These are phyloP conservation scores for Podospora anserina DNA, from an alignment of 495 filamentous ascomycete species.

Conservation along the genomic window DNA sequence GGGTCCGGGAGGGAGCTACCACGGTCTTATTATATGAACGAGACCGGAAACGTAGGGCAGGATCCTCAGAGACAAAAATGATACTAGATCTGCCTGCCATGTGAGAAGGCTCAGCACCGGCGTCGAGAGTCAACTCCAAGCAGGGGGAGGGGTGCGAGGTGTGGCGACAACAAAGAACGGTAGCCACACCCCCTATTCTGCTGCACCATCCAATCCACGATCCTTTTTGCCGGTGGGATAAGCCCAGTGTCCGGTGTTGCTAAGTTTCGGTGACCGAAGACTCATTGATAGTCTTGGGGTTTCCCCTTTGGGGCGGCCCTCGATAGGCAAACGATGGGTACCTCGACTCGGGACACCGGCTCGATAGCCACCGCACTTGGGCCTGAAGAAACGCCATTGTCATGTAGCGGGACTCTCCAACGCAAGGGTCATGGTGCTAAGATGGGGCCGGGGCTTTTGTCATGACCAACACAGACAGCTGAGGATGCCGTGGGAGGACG, in stretches of 20 bases:
- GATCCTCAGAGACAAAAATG: conserved; percentile 5
- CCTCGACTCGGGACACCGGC: conserved; percentile 37
- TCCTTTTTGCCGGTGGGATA: conserved; percentile 36
- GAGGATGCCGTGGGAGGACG: conserved; percentile 1
- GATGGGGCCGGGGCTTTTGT: conserved; percentile 14
- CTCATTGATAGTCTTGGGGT: conserved; percentile 39
- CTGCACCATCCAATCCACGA: conserved; percentile 19
- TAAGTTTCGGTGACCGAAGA: conserved; percentile 44
- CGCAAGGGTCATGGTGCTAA: conserved; percentile 23
- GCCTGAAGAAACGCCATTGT: conserved; percentile 48
- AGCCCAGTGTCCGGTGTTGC: conserved; percentile 30
- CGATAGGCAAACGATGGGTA: conserved; percentile 34
- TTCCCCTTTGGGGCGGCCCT: conserved; percentile 34
- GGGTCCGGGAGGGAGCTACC: conserved; percentile 17
- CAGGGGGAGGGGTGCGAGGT: conserved; percentile 12
- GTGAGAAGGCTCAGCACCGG: conserved; percentile 9
- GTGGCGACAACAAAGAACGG: conserved; percentile 13
- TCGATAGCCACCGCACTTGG: conserved; percentile 46
- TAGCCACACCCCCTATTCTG: conserved; percentile 22
- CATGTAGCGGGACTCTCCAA: conserved; percentile 27
- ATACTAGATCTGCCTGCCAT: conserved; percentile 7
- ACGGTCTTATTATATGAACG: conserved; percentile 11
- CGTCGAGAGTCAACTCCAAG: not conserved
- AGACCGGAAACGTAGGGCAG: conserved; percentile 11
- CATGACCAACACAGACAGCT: not conserved